phyloP scores from a whole-genome alignment of 306 rosid genomes.

The Quercus berberidifolia region DNA sequence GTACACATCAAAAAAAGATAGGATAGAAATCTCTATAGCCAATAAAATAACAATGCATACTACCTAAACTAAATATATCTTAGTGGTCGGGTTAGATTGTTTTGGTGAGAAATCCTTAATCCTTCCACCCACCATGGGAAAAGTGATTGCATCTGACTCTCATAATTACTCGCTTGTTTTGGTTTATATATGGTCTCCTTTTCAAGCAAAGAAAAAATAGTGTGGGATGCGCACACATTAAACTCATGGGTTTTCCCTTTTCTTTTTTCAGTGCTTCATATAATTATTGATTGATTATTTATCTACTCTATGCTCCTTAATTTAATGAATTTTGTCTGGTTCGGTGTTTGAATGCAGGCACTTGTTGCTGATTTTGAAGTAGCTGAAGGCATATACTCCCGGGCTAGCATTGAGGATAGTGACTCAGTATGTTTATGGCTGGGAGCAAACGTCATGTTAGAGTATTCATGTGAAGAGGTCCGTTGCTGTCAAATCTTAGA shows the following conservation, averaged over 20 bases:
- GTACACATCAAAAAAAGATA: no score
- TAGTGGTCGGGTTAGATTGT: no score
- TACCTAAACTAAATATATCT: no score
- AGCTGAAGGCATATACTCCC: slow-evolving; percentile 76
- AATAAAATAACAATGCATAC: no score
- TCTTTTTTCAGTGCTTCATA: neutral
- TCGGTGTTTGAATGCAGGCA: slow-evolving; percentile 42
- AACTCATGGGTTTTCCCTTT: neutral
- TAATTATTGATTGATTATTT: neutral
- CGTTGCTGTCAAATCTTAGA: slow-evolving; percentile 9
- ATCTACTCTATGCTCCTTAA: neutral
- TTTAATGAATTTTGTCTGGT: slow-evolving; percentile 12
- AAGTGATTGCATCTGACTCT: no score
- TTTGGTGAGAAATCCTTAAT: no score
- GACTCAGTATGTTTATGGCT: slow-evolving; percentile 86
- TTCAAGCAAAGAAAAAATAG: neutral
- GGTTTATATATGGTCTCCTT: no score
- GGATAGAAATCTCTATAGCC: no score
- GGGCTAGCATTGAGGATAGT: slow-evolving; percentile 51
- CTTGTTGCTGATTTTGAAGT: slow-evolving; percentile 86
- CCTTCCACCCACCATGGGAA: no score
- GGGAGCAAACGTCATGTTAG: slow-evolving; percentile 92
- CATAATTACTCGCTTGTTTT: no score
- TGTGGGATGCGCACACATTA: neutral
- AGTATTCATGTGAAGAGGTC: slow-evolving; percentile 91